Base-by-base conservation (phyloP, 208 protist genomes). In the Acanthamoeba royreba region DNA sequence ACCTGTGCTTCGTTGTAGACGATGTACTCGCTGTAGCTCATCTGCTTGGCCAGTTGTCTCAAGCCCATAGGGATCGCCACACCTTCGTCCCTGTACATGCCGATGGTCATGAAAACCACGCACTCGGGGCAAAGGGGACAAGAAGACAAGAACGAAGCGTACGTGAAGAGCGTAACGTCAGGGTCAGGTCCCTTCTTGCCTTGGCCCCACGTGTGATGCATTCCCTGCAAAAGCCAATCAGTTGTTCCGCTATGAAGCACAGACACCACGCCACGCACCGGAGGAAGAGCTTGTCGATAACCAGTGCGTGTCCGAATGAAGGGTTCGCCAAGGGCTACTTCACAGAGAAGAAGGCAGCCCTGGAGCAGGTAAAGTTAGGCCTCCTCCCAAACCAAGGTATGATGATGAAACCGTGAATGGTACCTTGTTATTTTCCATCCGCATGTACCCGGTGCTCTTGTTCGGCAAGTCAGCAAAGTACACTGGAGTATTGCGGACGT, bases 1-100 rank as follows among this genome's bases (percentile, higher is more conserved):
- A n/a, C n/a, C 43, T 86, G 77, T n/a, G 43, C 77, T 40, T 86
- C 77, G 31, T 86, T 86, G 43, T 86, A 86, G 77, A 86, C 77
- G n/a, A 86, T 40, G 46, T 55, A 86, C 17, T 86, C 77, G 43
- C 55, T 86, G 77, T 55, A 4, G 42, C n/a, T 25, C 77, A 86
- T 49, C 1, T 13, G 4, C 9, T 5, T 17, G 31, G 11, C 5
- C 19, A 46, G 25, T 25, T 0, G 43, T 35, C 9, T 38, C 0
- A 8, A n/a, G 17, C 46, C 77, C 77, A 40, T 53, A 3, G 42
- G 77, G 0, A 55, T 7, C 3, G 43, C 31, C 77, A 86, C 45
- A 7, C 9, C 46, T 25, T 38, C 33, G 31, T 58, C 45, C 1
- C 77, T 55, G 46, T 15, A 31, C 19, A n/a, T n/a, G n/a, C n/a